A percentile compares a stretch with the other conserved stretches of the same genome.
These are phyloP conservation scores for Mucor mucedo DNA, from an alignment of 371 early-diverging fungal species.

Conservation along the genomic window DNA sequence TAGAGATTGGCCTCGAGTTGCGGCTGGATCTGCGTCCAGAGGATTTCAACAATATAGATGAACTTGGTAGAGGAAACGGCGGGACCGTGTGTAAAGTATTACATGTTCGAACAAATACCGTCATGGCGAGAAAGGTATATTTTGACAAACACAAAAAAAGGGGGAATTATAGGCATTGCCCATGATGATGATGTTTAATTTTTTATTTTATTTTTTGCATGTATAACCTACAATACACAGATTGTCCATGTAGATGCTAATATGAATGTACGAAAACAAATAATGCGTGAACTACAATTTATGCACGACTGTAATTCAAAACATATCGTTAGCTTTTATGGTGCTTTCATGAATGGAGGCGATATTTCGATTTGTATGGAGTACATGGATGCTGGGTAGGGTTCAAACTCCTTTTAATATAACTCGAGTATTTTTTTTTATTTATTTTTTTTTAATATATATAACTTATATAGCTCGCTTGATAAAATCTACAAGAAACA, in stretches of 20 bases:
- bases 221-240: no score
- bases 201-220: conserved; percentile 67
- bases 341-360: conserved; percentile 82
- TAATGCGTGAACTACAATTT: conserved; percentile 86
- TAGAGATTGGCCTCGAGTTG: conserved; percentile 78
- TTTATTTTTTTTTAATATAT: background rate
- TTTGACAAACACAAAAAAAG: background rate
- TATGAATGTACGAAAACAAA: conserved; percentile 76
- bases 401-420: conserved; percentile 9
- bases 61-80: conserved; percentile 87
- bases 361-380: conserved; percentile 93
- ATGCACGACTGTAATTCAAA: conserved; percentile 85
- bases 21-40: conserved; percentile 81
- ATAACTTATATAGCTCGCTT: conserved; percentile 59
- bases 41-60: conserved; percentile 79
- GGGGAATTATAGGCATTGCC: background rate
- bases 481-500: conserved; percentile 79
- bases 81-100: conserved; percentile 83
- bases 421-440: background rate
- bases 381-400: conserved; percentile 84
- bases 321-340: conserved; percentile 90
- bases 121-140: conserved; percentile 87
- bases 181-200: background rate
- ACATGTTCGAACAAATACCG: conserved; percentile 75
- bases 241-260: conserved; percentile 81